phyloP scores from a whole-genome alignment of 192 early-diverging fungal genomes.

The Umbelopsis ramanniana region DNA sequence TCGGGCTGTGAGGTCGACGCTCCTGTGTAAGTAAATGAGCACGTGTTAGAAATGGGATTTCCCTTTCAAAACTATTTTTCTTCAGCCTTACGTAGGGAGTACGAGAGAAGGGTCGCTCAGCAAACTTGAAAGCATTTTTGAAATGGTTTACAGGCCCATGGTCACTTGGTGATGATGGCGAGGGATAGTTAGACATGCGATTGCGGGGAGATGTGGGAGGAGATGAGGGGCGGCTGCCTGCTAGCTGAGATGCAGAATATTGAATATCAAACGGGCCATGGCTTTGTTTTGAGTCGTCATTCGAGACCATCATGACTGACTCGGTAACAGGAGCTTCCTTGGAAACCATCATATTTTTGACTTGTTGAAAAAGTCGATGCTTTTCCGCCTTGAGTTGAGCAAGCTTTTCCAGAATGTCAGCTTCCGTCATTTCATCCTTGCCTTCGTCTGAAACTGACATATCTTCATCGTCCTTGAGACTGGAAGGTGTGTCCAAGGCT shows the following conservation, averaged over 20 bases:
- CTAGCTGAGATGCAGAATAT: not conserved
- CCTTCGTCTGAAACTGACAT: not conserved
- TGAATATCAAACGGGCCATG: not conserved
- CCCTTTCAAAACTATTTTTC: too few species aligned
- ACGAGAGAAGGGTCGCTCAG: constrained; percentile 14
- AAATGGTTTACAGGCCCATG: not conserved
- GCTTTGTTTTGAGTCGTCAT: not conserved
- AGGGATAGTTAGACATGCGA: not conserved
- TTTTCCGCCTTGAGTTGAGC: constrained; percentile 23
- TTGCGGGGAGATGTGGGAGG: not conserved
- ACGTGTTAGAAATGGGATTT: not conserved
- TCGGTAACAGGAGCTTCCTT: not conserved
- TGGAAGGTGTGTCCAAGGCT: not conserved
- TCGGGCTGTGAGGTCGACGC: constrained; percentile 8
- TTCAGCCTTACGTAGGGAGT: constrained; percentile 9
- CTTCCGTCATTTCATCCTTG: constrained; percentile 7
- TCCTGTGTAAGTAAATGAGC: not conserved
- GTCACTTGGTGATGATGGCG: not conserved
- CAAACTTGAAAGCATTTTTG: constrained; percentile 18
- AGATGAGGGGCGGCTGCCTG: not conserved
- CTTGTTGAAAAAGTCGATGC: constrained; percentile 29
- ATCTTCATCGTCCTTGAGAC: not conserved
- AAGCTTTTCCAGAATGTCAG: constrained; percentile 27
- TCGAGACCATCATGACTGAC: not conserved
- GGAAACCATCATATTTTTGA: constrained; percentile 16